A percentile compares a stretch with the other conserved stretches of the same genome.
phyloP scores from a whole-genome alignment of 1,139 yeast species.

The Pichia inconspicua region DNA sequence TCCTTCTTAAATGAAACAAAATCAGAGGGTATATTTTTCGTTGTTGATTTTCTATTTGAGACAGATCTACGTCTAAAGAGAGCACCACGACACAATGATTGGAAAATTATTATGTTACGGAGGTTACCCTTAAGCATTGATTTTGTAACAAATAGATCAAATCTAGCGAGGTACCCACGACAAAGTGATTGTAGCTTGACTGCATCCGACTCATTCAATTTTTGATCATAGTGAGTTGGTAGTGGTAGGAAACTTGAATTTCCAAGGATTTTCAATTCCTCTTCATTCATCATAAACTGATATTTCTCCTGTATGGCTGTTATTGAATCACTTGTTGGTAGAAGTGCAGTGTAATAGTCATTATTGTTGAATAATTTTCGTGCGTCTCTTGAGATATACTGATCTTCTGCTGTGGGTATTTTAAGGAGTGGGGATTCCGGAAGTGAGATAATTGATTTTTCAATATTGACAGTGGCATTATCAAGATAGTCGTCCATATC shows the following conservation, averaged over 20 bases:
- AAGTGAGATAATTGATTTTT: background rate
- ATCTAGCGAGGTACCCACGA: constrained; percentile 59
- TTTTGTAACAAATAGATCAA: constrained; percentile 51
- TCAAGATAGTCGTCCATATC: background rate
- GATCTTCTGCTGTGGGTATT: constrained; percentile 9
- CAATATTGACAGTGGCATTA: background rate
- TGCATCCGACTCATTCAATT: constrained; percentile 13
- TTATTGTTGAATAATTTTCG: constrained; percentile 12
- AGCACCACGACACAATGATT: constrained; percentile 29
- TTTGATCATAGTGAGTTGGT: background rate
- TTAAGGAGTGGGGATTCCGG: background rate
- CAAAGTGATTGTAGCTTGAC: constrained; percentile 50
- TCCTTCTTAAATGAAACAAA: background rate
- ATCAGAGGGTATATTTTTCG: background rate
- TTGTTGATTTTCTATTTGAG: constrained; percentile 8
- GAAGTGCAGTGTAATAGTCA: background rate
- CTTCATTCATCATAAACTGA: constrained; percentile 11
- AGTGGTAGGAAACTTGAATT: background rate
- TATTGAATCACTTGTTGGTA: constrained; percentile 12
- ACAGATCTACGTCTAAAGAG: constrained; percentile 18
- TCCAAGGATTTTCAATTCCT: constrained; percentile 11
- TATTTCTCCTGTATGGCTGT: constrained; percentile 15
- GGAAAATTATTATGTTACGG: constrained; percentile 38
- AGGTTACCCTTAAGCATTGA: constrained; percentile 51
- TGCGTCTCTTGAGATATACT: constrained; percentile 10